Conservation (phyloP, 1,284 basidiomycete species). For the Gomphus sp. region DNA sequence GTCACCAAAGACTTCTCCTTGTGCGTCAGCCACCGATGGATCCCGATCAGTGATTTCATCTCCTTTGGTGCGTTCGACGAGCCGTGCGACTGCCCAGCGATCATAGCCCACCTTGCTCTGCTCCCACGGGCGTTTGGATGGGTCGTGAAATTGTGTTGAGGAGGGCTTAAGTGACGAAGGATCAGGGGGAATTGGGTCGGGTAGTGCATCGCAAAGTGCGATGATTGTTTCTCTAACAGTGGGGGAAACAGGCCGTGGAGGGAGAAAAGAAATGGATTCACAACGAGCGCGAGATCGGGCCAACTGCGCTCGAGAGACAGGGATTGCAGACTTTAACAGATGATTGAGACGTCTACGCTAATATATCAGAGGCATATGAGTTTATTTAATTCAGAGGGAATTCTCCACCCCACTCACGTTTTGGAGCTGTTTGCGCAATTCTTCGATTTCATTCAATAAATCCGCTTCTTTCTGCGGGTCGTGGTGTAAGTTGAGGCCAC, state of each 20-base stretch:
- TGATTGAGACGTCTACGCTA: slow-evolving; percentile 60
- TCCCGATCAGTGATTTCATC: background rate
- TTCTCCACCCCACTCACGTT: slow-evolving; percentile 36
- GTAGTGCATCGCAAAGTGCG: slow-evolving; percentile 28
- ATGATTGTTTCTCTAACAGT: slow-evolving; percentile 22
- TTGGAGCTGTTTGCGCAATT: slow-evolving; percentile 46
- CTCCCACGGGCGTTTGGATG: slow-evolving; percentile 66
- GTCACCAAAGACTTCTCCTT: slow-evolving; percentile 5
- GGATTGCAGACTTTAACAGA: slow-evolving; percentile 37
- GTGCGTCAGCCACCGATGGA: slow-evolving; percentile 1
- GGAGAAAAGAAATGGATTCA: slow-evolving; percentile 36
- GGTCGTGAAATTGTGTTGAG: slow-evolving; percentile 35
- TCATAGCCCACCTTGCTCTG: slow-evolving; percentile 54
- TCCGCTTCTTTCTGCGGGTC: slow-evolving; percentile 44
- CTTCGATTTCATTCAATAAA: slow-evolving; percentile 52
- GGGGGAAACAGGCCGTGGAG: slow-evolving; percentile 23
- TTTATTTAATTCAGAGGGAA: background rate
- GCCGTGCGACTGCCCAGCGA: slow-evolving; percentile 54
- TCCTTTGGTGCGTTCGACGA: slow-evolving; percentile 24
- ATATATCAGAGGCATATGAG: background rate
- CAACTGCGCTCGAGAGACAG: slow-evolving; percentile 34
- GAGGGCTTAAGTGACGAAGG: slow-evolving; percentile 29
- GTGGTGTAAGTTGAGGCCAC: slow-evolving; percentile 41
- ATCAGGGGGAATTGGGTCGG: slow-evolving; percentile 38
- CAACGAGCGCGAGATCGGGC: slow-evolving; percentile 34